phyloP scores from a whole-genome alignment of 2,329 filamentous ascomycete genomes.

The Davidsoniella virescens region DNA sequence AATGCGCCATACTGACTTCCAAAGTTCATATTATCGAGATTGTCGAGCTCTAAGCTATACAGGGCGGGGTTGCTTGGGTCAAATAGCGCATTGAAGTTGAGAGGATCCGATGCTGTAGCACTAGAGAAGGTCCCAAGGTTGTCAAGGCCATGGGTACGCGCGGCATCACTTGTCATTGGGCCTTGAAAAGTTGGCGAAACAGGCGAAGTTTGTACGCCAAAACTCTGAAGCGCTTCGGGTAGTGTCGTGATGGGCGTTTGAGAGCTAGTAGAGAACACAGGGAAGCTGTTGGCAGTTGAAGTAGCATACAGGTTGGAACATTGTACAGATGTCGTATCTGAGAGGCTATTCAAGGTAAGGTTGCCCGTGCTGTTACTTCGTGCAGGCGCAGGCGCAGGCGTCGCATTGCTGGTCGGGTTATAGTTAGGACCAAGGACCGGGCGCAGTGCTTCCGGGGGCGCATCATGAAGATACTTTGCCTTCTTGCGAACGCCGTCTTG shows the following conservation, averaged over 20 bases:
- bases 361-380: neutral
- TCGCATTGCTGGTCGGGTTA: constrained; percentile 37
- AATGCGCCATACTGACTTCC: constrained; percentile 90
- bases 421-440: constrained; percentile 64
- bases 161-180: constrained; percentile 14
- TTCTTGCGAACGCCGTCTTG: constrained; percentile 97
- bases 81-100: constrained; percentile 50
- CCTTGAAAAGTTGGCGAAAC: constrained; percentile 56
- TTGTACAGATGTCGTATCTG: constrained; percentile 27
- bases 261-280: constrained; percentile 30
- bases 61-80: constrained; percentile 82
- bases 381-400: neutral
- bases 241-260: constrained; percentile 30
- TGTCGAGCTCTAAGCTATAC: constrained; percentile 92
- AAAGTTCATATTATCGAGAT: constrained; percentile 55
- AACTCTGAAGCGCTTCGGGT: constrained; percentile 31
- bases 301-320: constrained; percentile 33
- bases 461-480: constrained; percentile 96
- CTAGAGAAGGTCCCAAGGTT: constrained; percentile 32
- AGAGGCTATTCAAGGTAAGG: constrained; percentile 24
- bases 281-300: constrained; percentile 30
- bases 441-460: constrained; percentile 72
- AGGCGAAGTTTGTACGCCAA: constrained; percentile 54
- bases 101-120: constrained; percentile 29
- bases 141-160: constrained; percentile 30